Conservation (phyloP, 2,329 filamentous ascomycete genomes). For the Hypomyces perniciosus region DNA sequence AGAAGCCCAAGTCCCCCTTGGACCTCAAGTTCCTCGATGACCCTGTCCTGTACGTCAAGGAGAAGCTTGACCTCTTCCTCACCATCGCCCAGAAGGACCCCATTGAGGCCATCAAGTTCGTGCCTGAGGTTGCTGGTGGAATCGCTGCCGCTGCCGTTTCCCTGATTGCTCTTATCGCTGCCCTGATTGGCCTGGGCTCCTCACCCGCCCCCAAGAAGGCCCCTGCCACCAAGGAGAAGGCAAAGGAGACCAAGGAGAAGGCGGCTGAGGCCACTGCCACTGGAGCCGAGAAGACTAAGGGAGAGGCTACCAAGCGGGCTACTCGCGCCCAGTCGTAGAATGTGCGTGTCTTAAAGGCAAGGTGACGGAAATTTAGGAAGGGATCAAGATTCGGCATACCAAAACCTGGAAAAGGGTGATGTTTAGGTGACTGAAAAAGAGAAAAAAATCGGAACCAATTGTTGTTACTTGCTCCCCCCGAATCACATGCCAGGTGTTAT, state of each 20-base stretch:
- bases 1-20: constrained; percentile 59
- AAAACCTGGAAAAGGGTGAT: constrained; percentile 1
- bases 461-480: not conserved
- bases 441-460: constrained; percentile 12
- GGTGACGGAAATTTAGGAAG: not conserved
- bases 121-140: constrained; percentile 84
- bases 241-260: constrained; percentile 48
- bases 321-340: constrained; percentile 50
- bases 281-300: constrained; percentile 69
- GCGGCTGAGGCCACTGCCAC: constrained; percentile 55
- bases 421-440: constrained; percentile 1
- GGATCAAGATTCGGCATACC: constrained; percentile 9
- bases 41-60: constrained; percentile 78
- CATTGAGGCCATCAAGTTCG: constrained; percentile 75
- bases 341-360: constrained; percentile 4
- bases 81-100: constrained; percentile 77
- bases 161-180: constrained; percentile 63
- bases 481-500: not conserved
- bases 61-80: constrained; percentile 91
- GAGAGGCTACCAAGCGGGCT: constrained; percentile 58
- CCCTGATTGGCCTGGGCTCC: constrained; percentile 57
- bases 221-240: constrained; percentile 60
- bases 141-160: constrained; percentile 65
- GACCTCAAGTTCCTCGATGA: constrained; percentile 88
- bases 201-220: constrained; percentile 70